A percentile compares a stretch with the other conserved stretches of the same genome.
Evolutionary conservation across 2,329 filamentous ascomycete species (phyloP).

Genomic region (Penicillium hordei): DNA sequence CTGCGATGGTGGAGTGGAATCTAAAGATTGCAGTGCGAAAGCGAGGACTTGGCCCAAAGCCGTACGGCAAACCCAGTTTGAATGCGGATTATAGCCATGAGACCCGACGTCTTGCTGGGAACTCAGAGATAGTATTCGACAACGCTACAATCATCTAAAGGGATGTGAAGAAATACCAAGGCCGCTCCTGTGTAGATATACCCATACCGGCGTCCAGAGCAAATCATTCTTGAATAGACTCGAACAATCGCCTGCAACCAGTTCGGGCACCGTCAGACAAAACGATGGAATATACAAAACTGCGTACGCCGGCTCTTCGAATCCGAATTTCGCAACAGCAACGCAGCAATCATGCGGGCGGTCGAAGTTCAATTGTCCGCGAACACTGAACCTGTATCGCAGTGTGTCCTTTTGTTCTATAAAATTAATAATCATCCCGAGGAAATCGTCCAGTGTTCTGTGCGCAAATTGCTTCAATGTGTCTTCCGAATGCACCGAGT

Average conservation of each 20-base stretch:
- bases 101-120: slow-evolving; percentile 26
- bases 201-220: slow-evolving; percentile 24
- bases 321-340: neutral
- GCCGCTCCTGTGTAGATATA: slow-evolving; percentile 34
- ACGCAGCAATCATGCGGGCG: neutral
- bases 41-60: slow-evolving; percentile 1
- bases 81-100: neutral
- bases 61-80: neutral
- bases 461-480: neutral
- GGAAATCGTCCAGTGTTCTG: neutral
- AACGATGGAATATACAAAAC: slow-evolving; percentile 33
- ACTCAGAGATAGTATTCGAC: slow-evolving; percentile 29
- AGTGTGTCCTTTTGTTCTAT: neutral
- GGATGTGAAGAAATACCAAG: slow-evolving; percentile 33
- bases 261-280: slow-evolving; percentile 25
- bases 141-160: slow-evolving; percentile 19
- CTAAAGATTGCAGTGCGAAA: neutral
- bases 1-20: neutral
- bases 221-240: slow-evolving; percentile 34
- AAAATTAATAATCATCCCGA: neutral
- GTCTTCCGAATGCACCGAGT: neutral
- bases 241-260: slow-evolving; percentile 30
- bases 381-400: neutral
- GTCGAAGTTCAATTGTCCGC: neutral
- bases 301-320: slow-evolving; percentile 20